Conservation (phyloP, 345 rosid genomes). For the Eucalyptus microcorys region DNA sequence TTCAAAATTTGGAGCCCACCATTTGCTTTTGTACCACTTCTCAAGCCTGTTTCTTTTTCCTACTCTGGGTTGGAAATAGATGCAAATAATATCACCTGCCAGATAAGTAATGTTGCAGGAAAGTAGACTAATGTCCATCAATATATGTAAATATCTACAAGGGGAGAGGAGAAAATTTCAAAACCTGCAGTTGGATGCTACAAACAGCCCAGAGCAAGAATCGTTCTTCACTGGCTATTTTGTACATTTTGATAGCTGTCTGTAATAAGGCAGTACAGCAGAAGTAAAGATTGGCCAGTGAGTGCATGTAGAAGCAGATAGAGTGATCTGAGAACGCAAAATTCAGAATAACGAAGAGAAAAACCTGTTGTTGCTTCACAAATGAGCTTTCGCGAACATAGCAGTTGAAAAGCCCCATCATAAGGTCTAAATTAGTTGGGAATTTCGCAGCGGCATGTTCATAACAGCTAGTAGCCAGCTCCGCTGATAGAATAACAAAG, state of each 20-base stretch:
- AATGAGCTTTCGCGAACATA: conserved; percentile 89
- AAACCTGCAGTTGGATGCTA: conserved; percentile 97
- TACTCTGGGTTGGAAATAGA: background rate
- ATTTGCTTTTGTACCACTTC: background rate
- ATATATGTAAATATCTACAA: background rate
- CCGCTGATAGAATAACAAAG: conserved; percentile 36
- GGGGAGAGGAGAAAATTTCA: background rate
- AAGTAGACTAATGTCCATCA: background rate
- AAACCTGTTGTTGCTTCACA: conserved; percentile 97
- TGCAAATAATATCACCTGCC: background rate
- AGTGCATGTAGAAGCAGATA: background rate
- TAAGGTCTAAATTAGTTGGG: conserved; percentile 70
- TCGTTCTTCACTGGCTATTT: conserved; percentile 86
- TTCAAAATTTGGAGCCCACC: background rate
- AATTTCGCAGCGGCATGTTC: conserved; percentile 76
- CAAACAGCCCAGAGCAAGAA: conserved; percentile 98
- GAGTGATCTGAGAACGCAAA: background rate
- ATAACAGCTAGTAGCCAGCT: conserved; percentile 86
- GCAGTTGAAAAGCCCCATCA: conserved; percentile 98
- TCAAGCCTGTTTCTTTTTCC: background rate
- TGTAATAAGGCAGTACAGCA: conserved; percentile 22
- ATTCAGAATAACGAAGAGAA: background rate
- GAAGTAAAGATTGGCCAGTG: background rate
- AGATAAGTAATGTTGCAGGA: background rate
- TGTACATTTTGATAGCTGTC: conserved; percentile 98